A percentile compares a stretch with the other conserved stretches of the same genome.
Evolutionary conservation across 768 basidiomycete species (phyloP).

Genomic region (Tricholoma sp.): DNA sequence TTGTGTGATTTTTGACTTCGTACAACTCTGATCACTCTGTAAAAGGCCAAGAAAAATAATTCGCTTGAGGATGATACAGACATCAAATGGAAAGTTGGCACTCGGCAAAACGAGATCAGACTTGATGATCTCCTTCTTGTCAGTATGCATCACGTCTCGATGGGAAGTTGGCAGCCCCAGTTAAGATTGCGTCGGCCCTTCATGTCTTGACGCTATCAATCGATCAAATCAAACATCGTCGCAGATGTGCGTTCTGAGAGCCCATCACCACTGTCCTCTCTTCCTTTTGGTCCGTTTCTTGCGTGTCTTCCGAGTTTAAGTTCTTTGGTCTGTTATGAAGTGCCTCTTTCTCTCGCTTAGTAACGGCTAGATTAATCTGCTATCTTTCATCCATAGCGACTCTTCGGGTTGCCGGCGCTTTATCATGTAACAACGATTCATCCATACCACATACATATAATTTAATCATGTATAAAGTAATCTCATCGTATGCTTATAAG

Average conservation of each 20-base stretch:
- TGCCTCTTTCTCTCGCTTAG: background rate
- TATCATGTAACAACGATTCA: too few relatives aligned
- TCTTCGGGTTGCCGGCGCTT: too few relatives aligned
- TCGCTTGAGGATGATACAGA: constrained; percentile 65
- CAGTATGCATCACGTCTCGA: constrained; percentile 77
- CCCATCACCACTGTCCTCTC: background rate
- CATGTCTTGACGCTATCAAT: background rate
- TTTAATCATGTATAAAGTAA: too few relatives aligned
- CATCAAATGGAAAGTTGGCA: constrained; percentile 57
- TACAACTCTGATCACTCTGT: constrained; percentile 5
- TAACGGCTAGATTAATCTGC: background rate
- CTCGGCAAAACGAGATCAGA: constrained; percentile 43
- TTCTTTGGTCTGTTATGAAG: background rate
- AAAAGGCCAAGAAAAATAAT: constrained; percentile 43
- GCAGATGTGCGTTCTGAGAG: background rate
- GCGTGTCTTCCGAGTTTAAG: background rate
- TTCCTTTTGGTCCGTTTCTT: background rate
- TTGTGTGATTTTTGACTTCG: constrained; percentile 5
- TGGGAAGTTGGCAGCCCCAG: constrained; percentile 82
- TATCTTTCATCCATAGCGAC: too few relatives aligned
- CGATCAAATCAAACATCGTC: background rate
- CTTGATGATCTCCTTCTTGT: constrained; percentile 69
- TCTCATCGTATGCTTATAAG: too few relatives aligned
- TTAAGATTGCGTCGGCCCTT: constrained; percentile 49
- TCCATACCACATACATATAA: too few relatives aligned